Base-by-base conservation (phyloP, 495 filamentous ascomycete species). In the Aspergillus cavernicola region DNA sequence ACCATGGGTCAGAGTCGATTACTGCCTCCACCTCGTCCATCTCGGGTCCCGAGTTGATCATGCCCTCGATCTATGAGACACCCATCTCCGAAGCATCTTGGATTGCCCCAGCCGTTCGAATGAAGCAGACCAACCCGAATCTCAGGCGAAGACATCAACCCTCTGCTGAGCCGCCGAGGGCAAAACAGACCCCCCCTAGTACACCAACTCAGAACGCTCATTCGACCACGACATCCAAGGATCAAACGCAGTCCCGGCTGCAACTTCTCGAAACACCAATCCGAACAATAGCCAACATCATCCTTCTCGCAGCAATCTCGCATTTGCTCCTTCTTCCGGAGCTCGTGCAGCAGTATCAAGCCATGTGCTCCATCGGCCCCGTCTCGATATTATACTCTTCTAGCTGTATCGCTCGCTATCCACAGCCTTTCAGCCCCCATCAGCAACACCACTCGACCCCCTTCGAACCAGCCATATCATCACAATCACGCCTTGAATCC, bases 41-140 rank as follows among this genome's bases (percentile, higher is more conserved):
- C 39, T 66, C 69, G 12, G 73, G 73, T 12, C 73, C 72, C 3
- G 72, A 77, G 42, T 66, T 77, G 6, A 66, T 77, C 32, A 77
- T 77, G 73, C 73, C 73, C 1, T 75, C 72, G 4, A 73, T 77
- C 20, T 67, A 68, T 52, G 71, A 72, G 41, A 54, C 60, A 2
- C 61, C 67, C 10, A 62, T 68, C 26, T 59, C 64, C 23, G 68
- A 75, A 33, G 66, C 51, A 35, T 75, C 72, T 19, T 76, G 72
- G 72, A 59, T 75, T 11, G 64, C 68, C 2, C 68, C 72, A 28
- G 55, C 55, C 40, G 45, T 66, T 26, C 67, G 55, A 24, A 50
- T 63, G 0, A 60, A 58, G 22, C 52, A 55, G 32, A 37, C 53
- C 13, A 46, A 52, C 19, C 20, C 47, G 18, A 45, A 26, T 8